Evolutionary conservation across 106 monocot species (phyloP), one percentile per base, ranked within the genome.

Genomic region (Vanilla planifolia): DNA sequence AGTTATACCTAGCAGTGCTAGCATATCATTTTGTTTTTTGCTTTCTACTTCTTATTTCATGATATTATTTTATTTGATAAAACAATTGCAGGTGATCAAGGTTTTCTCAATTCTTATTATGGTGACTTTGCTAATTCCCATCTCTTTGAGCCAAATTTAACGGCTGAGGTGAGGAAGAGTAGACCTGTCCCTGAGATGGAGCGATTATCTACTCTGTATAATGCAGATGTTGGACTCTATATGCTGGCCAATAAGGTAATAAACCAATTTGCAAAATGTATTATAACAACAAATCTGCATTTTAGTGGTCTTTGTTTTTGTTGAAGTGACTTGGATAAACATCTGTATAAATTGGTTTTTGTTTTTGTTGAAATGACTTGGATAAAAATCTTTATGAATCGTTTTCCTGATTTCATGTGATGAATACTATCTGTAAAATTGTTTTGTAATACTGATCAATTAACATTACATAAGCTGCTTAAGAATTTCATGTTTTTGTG

Each of bases 181-280:
- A 84, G 61, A 39, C 66, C 80, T 37, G 48, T 73, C 41, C 90
- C 83, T 58, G 77, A 84, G 67, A 81, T 86, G 79, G 80, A 91
- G 57, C 63, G 96, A 44, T 84, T 96, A 27, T 90, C 96, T 63
- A 96, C 96, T 23, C 46, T 96, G 24, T 96, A 91, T 76, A 96
- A 96, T 81, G 96, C 96, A 25, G 96, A 96, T 71, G 96, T 96
- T 80, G 96, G 96, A 48, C 84, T 96, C 55, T 96, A 96, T 63
- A 96, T 96, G 96, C 90, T 96, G 35, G 96, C 96, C 53, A 96
- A 96, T 72, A 96, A 96, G 96, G 96, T 91, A 63, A 51, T 61
- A 8, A 43, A 2, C 33, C 0, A 1, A 8, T 57, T 10, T 57
- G 15, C 4, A 53, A 11, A 30, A 32, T 29, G 53, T 23, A 26